These are phyloP conservation scores for Didymella lethalis DNA, from an alignment of 2,329 filamentous ascomycete genomes.

Conservation along the genomic window DNA sequence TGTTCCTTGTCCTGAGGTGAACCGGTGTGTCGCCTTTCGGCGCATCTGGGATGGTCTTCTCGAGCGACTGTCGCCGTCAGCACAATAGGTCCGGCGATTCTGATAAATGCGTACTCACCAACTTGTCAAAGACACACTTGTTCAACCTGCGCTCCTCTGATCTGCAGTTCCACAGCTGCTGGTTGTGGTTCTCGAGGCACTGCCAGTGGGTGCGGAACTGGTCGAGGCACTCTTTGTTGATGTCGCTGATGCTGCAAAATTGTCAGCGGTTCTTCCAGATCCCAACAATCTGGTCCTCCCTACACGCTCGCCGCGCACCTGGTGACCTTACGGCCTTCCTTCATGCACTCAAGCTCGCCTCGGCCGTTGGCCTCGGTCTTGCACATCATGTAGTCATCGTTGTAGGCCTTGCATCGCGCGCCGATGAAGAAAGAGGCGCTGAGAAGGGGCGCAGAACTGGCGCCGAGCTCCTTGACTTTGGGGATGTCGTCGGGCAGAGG, in stretches of 20 bases:
- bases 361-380: constrained; percentile 91
- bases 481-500: constrained; percentile 92
- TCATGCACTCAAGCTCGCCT: constrained; percentile 93
- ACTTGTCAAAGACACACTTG: constrained; percentile 92
- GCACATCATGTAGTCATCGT: constrained; percentile 99
- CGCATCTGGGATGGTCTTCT: constrained; percentile 61
- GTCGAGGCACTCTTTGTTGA: constrained; percentile 92
- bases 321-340: constrained; percentile 95
- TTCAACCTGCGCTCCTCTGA: constrained; percentile 88
- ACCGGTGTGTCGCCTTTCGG: constrained; percentile 59
- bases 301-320: constrained; percentile 97
- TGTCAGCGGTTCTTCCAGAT: constrained; percentile 8
- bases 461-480: constrained; percentile 90
- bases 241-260: constrained; percentile 78
- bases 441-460: constrained; percentile 88
- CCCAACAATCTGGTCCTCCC: constrained; percentile 9
- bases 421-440: constrained; percentile 97
- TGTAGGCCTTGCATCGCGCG: constrained; percentile 90
- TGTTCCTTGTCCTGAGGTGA: constrained; percentile 59
- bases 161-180: constrained; percentile 95
- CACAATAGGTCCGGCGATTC: not conserved
- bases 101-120: constrained; percentile 70
- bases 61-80: constrained; percentile 53
- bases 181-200: constrained; percentile 97
- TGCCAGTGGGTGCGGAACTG: constrained; percentile 95